phyloP scores from a whole-genome alignment of 345 rosid species.

The Draba incana region DNA sequence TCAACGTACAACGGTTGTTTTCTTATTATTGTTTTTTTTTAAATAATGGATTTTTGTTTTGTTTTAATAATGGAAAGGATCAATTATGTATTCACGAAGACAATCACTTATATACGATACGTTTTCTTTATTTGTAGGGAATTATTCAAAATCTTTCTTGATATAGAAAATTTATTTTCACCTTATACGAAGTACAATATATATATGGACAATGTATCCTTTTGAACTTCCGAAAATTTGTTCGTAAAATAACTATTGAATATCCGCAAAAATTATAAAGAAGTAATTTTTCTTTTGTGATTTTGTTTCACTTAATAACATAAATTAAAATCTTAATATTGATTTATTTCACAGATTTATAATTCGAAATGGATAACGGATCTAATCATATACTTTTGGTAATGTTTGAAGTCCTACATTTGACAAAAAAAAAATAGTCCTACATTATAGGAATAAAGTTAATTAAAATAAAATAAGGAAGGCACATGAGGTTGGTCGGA shows the following conservation, averaged over 20 bases:
- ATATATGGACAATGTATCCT: background rate
- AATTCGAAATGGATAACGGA: no score
- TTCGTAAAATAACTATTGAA: no score
- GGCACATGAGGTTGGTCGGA: conserved; percentile 34
- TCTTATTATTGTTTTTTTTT: background rate
- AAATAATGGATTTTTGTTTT: background rate
- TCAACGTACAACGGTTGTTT: conserved; percentile 41
- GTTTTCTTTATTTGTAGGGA: background rate
- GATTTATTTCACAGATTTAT: no score
- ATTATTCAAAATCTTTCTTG: conserved; percentile 24
- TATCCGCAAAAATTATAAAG: no score
- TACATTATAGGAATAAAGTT: background rate
- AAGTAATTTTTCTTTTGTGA: no score
- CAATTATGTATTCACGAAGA: conserved; percentile 10
- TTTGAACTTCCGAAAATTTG: background rate
- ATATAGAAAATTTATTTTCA: conserved; percentile 2
- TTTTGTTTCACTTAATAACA: no score
- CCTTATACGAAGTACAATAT: background rate
- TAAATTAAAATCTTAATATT: no score
- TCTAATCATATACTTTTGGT: no score
- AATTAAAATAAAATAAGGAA: conserved; percentile 8
- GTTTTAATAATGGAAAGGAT: background rate
- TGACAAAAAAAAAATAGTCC: no score
- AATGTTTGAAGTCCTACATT: no score
- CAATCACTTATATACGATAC: conserved; percentile 17